Percentiles rank a stretch among this genome's conserved stretches.
Evolutionary conservation across 176 grass and related monocot species (phyloP).

Genomic region (Aegilops bicornis): DNA sequence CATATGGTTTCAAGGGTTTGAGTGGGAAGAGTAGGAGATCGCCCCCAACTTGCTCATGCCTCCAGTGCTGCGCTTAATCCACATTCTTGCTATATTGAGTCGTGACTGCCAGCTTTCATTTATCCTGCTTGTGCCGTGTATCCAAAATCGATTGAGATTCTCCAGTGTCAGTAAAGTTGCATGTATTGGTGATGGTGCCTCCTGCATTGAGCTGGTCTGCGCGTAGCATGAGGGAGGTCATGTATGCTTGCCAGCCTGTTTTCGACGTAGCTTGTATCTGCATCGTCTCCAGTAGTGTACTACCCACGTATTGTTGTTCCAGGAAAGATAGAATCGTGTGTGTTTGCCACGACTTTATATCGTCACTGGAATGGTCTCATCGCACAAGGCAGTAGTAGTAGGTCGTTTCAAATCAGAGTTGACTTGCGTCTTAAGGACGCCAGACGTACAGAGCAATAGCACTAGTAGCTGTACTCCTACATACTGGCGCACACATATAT

Average conservation of each 20-base stretch:
- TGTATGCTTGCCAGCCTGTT: constrained; percentile 28
- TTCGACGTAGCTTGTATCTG: neutral
- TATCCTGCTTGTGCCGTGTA: neutral
- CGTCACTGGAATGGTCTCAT: neutral
- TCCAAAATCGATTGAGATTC: constrained; percentile 1
- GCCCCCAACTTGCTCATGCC: constrained; percentile 31
- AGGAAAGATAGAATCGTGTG: neutral
- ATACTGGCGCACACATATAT: neutral
- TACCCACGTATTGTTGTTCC: neutral
- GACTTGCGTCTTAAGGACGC: neutral
- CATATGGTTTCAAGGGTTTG: constrained; percentile 4
- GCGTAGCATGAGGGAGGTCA: neutral
- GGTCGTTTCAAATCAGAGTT: constrained; percentile 20
- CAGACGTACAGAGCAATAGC: neutral
- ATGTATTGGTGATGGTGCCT: neutral
- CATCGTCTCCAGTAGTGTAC: constrained; percentile 3
- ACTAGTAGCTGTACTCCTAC: neutral
- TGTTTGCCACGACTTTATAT: neutral
- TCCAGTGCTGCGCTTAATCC: constrained; percentile 3
- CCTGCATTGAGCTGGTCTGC: constrained; percentile 14
- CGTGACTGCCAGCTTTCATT: constrained; percentile 2
- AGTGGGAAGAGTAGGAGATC: constrained; percentile 13
- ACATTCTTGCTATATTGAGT: neutral
- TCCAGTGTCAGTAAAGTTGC: neutral
- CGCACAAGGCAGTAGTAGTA: neutral